Conservation (phyloP, 345 rosid species). For the Euphorbia tirucalli region DNA sequence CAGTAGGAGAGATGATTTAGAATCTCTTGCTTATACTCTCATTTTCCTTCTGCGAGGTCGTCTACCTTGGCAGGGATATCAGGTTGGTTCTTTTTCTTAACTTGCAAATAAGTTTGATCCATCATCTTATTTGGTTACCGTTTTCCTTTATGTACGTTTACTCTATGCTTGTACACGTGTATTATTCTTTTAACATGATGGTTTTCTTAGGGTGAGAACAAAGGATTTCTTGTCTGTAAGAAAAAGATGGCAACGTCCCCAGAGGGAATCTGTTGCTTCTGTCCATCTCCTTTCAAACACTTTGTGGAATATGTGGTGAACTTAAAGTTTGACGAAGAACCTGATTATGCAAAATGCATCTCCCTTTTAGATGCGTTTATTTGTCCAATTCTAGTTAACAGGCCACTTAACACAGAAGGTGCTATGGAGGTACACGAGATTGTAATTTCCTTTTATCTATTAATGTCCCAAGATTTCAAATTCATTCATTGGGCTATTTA, state of each 20-base stretch:
- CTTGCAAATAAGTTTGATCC: not conserved
- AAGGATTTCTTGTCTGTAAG: conserved; percentile 93
- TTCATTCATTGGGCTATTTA: not conserved
- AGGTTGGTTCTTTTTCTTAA: conserved; percentile 39
- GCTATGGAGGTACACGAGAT: conserved; percentile 71
- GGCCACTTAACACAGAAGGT: conserved; percentile 95
- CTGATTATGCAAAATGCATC: conserved; percentile 84
- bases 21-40: conserved; percentile 91
- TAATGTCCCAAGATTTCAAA: not conserved
- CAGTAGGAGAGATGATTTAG: conserved; percentile 92
- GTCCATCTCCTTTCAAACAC: conserved; percentile 78
- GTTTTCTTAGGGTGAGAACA: conserved; percentile 77
- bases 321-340: conserved; percentile 94
- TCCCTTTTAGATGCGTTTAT: conserved; percentile 71
- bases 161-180: not conserved
- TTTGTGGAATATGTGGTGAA: conserved; percentile 88
- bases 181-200: conserved; percentile 10
- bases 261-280: conserved; percentile 83
- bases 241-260: conserved; percentile 92
- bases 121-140: not conserved
- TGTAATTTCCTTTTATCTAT: conserved; percentile 5
- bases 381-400: conserved; percentile 56
- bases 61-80: conserved; percentile 97
- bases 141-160: not conserved
- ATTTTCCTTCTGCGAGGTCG: conserved; percentile 89